Evolutionary conservation across 768 basidiomycete genomes (phyloP).

Genomic region (Boletus patriciae): DNA sequence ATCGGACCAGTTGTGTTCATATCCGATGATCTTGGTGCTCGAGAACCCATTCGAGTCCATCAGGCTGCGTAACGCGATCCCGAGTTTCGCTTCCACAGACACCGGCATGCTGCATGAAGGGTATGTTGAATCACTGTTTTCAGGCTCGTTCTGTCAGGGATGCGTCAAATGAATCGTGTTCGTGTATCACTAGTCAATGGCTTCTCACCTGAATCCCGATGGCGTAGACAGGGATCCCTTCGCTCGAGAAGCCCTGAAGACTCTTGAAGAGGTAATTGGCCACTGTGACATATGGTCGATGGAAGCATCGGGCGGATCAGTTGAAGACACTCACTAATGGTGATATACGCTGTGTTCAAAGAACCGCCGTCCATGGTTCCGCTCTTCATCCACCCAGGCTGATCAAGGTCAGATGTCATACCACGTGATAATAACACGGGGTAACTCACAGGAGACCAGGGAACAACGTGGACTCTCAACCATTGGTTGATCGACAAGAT

Average conservation of each 20-base stretch:
- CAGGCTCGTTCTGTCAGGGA: conserved; percentile 49
- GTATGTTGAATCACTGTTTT: conserved; percentile 62
- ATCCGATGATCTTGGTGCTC: conserved; percentile 61
- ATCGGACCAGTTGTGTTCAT: conserved; percentile 74
- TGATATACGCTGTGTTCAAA: conserved; percentile 48
- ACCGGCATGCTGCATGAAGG: conserved; percentile 61
- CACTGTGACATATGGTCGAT: conserved; percentile 41
- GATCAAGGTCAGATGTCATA: not conserved
- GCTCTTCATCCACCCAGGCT: conserved; percentile 83
- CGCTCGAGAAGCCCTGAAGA: conserved; percentile 62
- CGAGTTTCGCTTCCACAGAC: conserved; percentile 58
- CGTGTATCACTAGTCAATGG: not conserved
- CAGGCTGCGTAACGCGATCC: conserved; percentile 51
- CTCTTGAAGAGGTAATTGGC: conserved; percentile 71
- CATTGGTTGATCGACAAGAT: conserved; percentile 56
- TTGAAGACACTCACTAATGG: conserved; percentile 43
- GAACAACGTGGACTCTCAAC: conserved; percentile 57
- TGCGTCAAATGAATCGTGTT: not conserved
- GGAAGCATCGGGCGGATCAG: not conserved
- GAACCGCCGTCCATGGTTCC: conserved; percentile 69
- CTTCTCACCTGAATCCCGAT: conserved; percentile 52
- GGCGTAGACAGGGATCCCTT: conserved; percentile 63
- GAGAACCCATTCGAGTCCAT: conserved; percentile 64
- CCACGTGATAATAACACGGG: not conserved
- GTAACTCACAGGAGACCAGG: conserved; percentile 70